Percentiles rank a stretch among this genome's conserved stretches.
phyloP scores from a whole-genome alignment of 169 alveolate genomes.

The Perkinsus chesapeaki region DNA sequence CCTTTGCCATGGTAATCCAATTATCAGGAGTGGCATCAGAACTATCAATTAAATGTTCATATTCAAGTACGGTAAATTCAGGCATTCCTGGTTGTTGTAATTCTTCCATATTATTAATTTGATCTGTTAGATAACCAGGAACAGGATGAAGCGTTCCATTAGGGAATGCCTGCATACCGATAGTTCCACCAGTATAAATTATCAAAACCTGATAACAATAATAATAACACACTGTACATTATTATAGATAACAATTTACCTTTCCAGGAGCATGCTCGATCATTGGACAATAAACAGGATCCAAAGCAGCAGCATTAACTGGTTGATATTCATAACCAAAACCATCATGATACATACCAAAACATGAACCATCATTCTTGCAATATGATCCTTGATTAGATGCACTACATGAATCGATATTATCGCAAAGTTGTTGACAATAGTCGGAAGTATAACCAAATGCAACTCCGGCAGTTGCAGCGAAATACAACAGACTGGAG shows the following conservation, averaged over 20 bases:
- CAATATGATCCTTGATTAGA: background rate
- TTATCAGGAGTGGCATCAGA: conserved; percentile 20
- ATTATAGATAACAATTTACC: background rate
- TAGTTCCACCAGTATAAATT: conserved; percentile 52
- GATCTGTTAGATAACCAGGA: background rate
- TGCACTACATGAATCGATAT: background rate
- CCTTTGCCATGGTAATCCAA: conserved; percentile 50
- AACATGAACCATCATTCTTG: background rate
- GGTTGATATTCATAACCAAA: conserved; percentile 1
- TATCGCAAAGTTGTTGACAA: background rate
- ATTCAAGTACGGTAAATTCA: conserved; percentile 32
- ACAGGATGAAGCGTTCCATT: conserved; percentile 26
- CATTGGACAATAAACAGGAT: background rate
- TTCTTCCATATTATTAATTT: conserved; percentile 24
- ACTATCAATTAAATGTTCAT: conserved; percentile 34
- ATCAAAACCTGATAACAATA: conserved; percentile 20
- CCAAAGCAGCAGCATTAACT: background rate
- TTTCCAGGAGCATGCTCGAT: background rate
- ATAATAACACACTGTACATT: background rate
- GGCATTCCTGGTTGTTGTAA: conserved; percentile 23
- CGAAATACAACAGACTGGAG: background rate
- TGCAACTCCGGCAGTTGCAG: background rate
- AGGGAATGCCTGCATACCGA: conserved; percentile 37
- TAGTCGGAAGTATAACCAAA: background rate
- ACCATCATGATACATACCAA: background rate